phyloP scores from a whole-genome alignment of 306 rosid genomes.

The Cicer judaicum region DNA sequence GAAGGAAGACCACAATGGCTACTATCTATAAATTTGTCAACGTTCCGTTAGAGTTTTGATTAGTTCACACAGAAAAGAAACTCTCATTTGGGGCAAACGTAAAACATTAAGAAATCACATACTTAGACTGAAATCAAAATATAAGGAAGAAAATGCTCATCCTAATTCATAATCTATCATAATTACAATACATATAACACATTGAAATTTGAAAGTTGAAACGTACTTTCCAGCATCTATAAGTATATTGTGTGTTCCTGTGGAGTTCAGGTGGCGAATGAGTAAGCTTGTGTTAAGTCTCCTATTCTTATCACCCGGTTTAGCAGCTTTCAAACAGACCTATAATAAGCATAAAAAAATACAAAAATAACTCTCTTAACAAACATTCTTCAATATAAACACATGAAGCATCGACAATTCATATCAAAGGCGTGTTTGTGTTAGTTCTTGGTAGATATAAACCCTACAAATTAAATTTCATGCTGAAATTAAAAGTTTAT shows the following conservation, averaged over 20 bases:
- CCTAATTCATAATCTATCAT: constrained; percentile 22
- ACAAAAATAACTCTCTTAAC: constrained; percentile 7
- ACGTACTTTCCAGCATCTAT: constrained; percentile 94
- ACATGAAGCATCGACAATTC: too few relatives aligned
- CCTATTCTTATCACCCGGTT: constrained; percentile 78
- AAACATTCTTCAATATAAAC: not conserved
- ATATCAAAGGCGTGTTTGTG: too few relatives aligned
- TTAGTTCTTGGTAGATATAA: not conserved
- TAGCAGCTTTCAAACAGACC: constrained; percentile 81
- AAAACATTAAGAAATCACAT: constrained; percentile 37
- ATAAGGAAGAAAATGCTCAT: constrained; percentile 8
- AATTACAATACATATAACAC: not conserved
- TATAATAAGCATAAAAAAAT: constrained; percentile 36
- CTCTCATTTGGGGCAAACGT: not conserved
- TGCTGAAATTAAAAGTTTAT: not conserved
- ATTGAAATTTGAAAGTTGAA: constrained; percentile 18
- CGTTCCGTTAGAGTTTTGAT: constrained; percentile 14
- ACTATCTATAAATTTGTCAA: not conserved
- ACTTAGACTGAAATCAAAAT: constrained; percentile 22
- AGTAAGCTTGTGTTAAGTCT: constrained; percentile 92
- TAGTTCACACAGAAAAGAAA: not conserved
- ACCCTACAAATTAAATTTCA: constrained; percentile 35
- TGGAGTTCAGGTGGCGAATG: constrained; percentile 60
- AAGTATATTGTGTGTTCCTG: constrained; percentile 71
- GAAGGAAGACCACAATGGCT: constrained; percentile 4